phyloP scores from a whole-genome alignment of 2,329 filamentous ascomycete genomes.

The Botrytis hyacinthi region DNA sequence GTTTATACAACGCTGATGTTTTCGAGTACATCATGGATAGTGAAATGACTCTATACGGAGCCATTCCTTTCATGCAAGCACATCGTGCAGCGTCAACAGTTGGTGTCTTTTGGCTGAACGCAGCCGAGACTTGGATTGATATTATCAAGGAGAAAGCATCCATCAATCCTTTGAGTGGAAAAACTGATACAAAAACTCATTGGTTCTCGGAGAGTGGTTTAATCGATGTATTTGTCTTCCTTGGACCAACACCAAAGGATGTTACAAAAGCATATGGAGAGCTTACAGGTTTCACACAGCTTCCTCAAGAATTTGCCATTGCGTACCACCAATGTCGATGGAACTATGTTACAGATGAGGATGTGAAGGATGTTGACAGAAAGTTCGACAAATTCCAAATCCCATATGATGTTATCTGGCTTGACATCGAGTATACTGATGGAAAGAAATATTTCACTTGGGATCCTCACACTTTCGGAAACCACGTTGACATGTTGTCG shows the following conservation, averaged over 20 bases:
- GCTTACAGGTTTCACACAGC: slow-evolving; percentile 84
- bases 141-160: slow-evolving; percentile 76
- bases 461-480: slow-evolving; percentile 83
- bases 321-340: slow-evolving; percentile 97
- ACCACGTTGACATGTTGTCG: slow-evolving; percentile 84
- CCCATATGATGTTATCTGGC: slow-evolving; percentile 98
- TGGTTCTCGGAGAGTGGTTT: slow-evolving; percentile 94
- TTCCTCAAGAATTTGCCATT: slow-evolving; percentile 89
- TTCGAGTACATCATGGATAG: slow-evolving; percentile 98
- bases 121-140: slow-evolving; percentile 96
- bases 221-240: slow-evolving; percentile 90
- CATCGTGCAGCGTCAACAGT: slow-evolving; percentile 92
- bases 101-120: slow-evolving; percentile 96
- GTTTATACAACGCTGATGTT: slow-evolving; percentile 93
- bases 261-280: slow-evolving; percentile 81
- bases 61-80: slow-evolving; percentile 97
- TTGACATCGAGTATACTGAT: slow-evolving; percentile 96
- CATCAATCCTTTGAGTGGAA: slow-evolving; percentile 74
- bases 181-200: slow-evolving; percentile 81
- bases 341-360: slow-evolving; percentile 97
- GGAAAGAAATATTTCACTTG: slow-evolving; percentile 98
- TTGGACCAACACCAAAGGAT: slow-evolving; percentile 82
- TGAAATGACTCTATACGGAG: slow-evolving; percentile 97
- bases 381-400: slow-evolving; percentile 96
- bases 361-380: slow-evolving; percentile 92